Evolutionary conservation across 306 rosid genomes (phyloP).

Genomic region (Begonia masoniana): DNA sequence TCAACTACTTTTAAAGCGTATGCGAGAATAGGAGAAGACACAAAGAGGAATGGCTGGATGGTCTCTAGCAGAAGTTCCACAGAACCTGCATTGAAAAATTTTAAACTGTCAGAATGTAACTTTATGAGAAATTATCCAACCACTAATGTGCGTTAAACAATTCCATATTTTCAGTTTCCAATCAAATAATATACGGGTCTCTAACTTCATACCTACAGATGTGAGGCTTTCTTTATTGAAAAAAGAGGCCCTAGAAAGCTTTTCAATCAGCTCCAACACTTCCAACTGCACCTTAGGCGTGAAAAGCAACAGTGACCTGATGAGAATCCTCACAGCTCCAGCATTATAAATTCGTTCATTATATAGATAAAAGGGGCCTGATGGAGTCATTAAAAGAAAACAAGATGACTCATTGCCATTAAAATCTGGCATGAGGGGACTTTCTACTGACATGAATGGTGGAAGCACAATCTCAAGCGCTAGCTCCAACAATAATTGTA

Average conservation of each 20-base stretch:
- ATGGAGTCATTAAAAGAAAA: constrained; percentile 49
- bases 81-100: constrained; percentile 48
- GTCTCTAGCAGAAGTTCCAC: constrained; percentile 87
- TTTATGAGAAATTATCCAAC: constrained; percentile 6
- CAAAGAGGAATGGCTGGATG: constrained; percentile 76
- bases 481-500: constrained; percentile 84
- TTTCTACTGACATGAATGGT: constrained; percentile 61
- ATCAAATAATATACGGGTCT: constrained; percentile 2
- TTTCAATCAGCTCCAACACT: constrained; percentile 60
- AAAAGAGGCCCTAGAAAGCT: constrained; percentile 71
- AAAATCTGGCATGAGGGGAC: constrained; percentile 26
- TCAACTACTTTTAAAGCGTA: constrained; percentile 77
- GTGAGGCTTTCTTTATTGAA: constrained; percentile 89
- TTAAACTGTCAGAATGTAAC: neutral
- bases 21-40: constrained; percentile 77
- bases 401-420: constrained; percentile 33
- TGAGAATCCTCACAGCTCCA: constrained; percentile 70
- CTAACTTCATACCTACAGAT: constrained; percentile 54
- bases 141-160: constrained; percentile 2
- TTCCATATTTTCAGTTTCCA: too few relatives aligned
- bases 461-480: constrained; percentile 87
- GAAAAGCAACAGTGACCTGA: constrained; percentile 64
- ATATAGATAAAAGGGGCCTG: constrained; percentile 65
- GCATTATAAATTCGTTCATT: constrained; percentile 80
- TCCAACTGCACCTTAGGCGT: constrained; percentile 87